Base-by-base conservation (phyloP, 2,329 filamentous ascomycete species). In the Cladosporium sp. region DNA sequence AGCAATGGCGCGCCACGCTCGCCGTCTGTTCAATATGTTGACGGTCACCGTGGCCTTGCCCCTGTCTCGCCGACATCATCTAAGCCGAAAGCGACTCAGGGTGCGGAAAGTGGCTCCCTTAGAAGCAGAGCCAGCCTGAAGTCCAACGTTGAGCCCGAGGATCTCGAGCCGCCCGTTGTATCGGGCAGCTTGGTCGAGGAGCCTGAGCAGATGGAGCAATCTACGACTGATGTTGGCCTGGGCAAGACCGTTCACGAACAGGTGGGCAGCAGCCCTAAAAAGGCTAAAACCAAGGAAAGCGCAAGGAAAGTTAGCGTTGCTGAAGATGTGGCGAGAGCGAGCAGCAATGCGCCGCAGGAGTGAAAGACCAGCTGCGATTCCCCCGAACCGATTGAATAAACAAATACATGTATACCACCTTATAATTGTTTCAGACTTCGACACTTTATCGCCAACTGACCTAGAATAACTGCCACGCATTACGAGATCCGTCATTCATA, bases 41-140 rank as follows among this genome's bases (percentile, higher is more conserved):
- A 68, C 28, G 63, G 63, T 3, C 72, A 73, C 52, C 66, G 73
- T 35, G 73, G 73, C 10, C 59, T 75, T 9, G 61, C 58, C 4
- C 65, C 63, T 5, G 58, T 46, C 1, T 59, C 60, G 9, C 59
- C 62, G 14, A 52, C 52, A 11, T 48, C 53, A 4, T 41, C 40
- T 7, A 54, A 49, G 54, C 52, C 49, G 34, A 35, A 38, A 34
- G 43, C 52, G n/a, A 33, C 54, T 41, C 53, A 54, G 13, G 53
- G 31, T 34, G 45, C 16, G 31, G 51, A 10, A 50, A 53, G 22
- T 48, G 56, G 8, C 50, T 52, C 22, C 2, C 28, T 35, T 7
- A 33, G 42, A 22, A 49, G 43, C 16, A 33, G 49, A 9, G 46
- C 54, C 3, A 52, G 51, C n/a, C 41, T 50, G 9, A 62, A 58